Evolutionary conservation across 352 stramenopile genomes (phyloP).

Genomic region (Pythium grandisporangium): DNA sequence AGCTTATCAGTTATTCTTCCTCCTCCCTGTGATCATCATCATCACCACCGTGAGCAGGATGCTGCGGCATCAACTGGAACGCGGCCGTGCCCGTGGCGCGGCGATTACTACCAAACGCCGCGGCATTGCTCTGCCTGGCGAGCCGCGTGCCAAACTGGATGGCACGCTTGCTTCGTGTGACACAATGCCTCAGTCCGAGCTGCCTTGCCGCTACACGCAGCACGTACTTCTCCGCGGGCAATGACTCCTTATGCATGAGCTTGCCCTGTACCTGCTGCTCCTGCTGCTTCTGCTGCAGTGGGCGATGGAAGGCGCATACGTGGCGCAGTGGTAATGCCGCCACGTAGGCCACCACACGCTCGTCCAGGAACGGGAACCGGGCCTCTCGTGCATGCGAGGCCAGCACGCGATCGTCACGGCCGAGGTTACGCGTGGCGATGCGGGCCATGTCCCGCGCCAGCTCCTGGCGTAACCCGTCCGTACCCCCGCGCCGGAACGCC

Average conservation of each 20-base stretch:
- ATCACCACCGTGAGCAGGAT: too few relatives aligned
- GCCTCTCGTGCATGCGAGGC: slow-evolving; percentile 88
- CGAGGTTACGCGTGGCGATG: slow-evolving; percentile 95
- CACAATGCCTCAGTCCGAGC: slow-evolving; percentile 56
- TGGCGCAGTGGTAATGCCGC: slow-evolving; percentile 44
- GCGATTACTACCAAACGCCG: slow-evolving; percentile 31
- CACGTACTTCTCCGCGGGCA: slow-evolving; percentile 92
- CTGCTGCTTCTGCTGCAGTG: too few relatives aligned
- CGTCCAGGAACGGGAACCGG: slow-evolving; percentile 94
- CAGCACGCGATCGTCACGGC: slow-evolving; percentile 93
- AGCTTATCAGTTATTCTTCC: neutral
- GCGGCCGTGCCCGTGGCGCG: slow-evolving; percentile 27
- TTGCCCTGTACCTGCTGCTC: slow-evolving; percentile 52
- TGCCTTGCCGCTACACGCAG: slow-evolving; percentile 68
- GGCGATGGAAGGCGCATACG: slow-evolving; percentile 85
- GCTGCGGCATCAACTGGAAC: slow-evolving; percentile 4
- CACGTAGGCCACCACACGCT: slow-evolving; percentile 82
- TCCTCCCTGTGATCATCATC: slow-evolving; percentile 2
- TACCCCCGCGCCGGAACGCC: slow-evolving; percentile 54
- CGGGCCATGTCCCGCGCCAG: slow-evolving; percentile 83
- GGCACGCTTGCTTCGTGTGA: slow-evolving; percentile 85
- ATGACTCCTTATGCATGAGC: too few relatives aligned
- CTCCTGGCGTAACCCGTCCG: slow-evolving; percentile 60
- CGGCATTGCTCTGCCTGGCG: slow-evolving; percentile 65
- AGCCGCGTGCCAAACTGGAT: slow-evolving; percentile 94